Conservation (phyloP, 192 early-diverging fungal species). For the Coemansia sp. region DNA sequence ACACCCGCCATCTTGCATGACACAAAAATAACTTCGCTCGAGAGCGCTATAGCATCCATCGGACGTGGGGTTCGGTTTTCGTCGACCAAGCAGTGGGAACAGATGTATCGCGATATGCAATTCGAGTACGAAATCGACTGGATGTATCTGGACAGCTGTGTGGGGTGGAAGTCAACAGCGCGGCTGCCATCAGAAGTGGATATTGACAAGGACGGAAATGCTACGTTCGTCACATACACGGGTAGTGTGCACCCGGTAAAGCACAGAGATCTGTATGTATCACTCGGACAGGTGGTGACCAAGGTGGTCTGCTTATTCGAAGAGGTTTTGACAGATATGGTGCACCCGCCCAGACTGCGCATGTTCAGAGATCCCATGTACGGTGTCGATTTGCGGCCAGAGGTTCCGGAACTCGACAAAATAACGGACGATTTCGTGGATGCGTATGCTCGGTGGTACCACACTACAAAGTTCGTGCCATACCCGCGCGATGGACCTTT, state of each 20-base stretch:
- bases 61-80: not conserved
- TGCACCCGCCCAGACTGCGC: not conserved
- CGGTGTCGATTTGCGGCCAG: not conserved
- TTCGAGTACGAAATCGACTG: not conserved
- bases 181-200: not conserved
- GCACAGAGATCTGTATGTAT: not conserved
- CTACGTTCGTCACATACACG: not conserved
- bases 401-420: not conserved
- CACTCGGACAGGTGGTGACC: not conserved
- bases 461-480: not conserved
- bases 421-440: not conserved
- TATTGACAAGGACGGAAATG: not conserved
- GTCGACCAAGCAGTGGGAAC: not conserved
- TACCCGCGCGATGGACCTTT: not conserved
- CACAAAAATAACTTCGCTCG: not conserved
- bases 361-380: not conserved
- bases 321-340: slow-evolving; percentile 3
- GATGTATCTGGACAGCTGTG: not conserved
- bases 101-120: not conserved
- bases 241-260: not conserved
- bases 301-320: not conserved
- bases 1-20: not conserved
- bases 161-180: not conserved
- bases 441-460: not conserved
- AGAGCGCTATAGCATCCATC: not conserved